These are phyloP conservation scores for Solanum dulcamara DNA, from an alignment of 257 asterid genomes.

Conservation along the genomic window DNA sequence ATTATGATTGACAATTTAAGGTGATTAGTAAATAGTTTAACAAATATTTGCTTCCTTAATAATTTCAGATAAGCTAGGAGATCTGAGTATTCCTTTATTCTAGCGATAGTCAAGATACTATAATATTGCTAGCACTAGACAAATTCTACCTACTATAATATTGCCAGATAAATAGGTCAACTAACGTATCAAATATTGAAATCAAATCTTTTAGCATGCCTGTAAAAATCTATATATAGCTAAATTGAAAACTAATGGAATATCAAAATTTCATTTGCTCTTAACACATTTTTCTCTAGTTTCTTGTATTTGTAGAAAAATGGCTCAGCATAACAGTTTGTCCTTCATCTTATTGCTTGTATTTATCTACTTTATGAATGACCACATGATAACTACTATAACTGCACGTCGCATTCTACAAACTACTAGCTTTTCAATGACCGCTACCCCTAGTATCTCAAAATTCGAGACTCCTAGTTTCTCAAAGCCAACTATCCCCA, in stretches of 20 bases:
- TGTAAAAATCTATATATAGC: slow-evolving; percentile 7
- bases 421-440: background rate
- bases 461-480: background rate
- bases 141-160: background rate
- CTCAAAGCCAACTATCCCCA: background rate
- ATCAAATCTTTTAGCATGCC: background rate
- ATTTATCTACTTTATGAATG: background rate
- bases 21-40: background rate
- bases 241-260: background rate
- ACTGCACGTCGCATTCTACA: background rate
- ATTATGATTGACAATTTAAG: background rate
- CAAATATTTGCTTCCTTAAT: background rate
- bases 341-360: background rate
- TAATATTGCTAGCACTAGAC: background rate
- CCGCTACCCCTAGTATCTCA: background rate
- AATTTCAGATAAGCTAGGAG: background rate
- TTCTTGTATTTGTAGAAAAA: background rate
- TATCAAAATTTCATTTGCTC: background rate
- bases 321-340: background rate
- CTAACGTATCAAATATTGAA: background rate
- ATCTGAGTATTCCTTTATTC: background rate
- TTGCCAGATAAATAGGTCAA: slow-evolving; percentile 1
- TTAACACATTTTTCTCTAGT: background rate
- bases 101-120: background rate
- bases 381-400: background rate